These are phyloP conservation scores for Panus rudis DNA, from an alignment of 768 basidiomycete species.

Conservation along the genomic window DNA sequence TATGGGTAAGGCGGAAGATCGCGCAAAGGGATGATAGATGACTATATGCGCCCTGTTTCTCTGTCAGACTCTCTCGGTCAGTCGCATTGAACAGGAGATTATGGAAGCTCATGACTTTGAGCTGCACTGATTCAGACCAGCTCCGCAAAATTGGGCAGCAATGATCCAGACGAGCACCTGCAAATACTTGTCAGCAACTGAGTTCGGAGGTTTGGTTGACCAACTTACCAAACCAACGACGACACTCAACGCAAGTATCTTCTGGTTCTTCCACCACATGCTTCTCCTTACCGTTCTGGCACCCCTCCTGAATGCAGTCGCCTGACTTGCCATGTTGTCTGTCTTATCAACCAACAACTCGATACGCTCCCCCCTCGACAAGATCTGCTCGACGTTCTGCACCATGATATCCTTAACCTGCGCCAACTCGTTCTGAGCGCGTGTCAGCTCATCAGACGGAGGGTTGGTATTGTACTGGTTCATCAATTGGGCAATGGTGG, in stretches of 20 bases:
- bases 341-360: constrained; percentile 97
- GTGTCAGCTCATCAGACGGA: constrained; percentile 80
- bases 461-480: constrained; percentile 85
- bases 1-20: too few species aligned
- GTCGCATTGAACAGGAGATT: too few species aligned
- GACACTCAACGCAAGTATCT: constrained; percentile 57
- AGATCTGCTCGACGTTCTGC: constrained; percentile 95
- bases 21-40: background rate
- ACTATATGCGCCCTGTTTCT: background rate
- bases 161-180: constrained; percentile 78
- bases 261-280: constrained; percentile 88
- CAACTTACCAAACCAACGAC: constrained; percentile 63
- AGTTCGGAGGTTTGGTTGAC: too few species aligned
- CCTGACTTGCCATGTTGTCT: constrained; percentile 89
- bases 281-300: constrained; percentile 75
- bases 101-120: constrained; percentile 15
- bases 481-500: constrained; percentile 68
- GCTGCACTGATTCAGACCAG: constrained; percentile 64
- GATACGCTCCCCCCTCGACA: constrained; percentile 90
- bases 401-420: constrained; percentile 98
- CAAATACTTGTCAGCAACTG: constrained; percentile 9
- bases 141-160: constrained; percentile 86
- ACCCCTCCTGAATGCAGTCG: constrained; percentile 86
- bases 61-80: too few species aligned
- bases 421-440: constrained; percentile 82